Evolutionary conservation across 2,329 filamentous ascomycete species (phyloP).

Genomic region (Periconia digitata): DNA sequence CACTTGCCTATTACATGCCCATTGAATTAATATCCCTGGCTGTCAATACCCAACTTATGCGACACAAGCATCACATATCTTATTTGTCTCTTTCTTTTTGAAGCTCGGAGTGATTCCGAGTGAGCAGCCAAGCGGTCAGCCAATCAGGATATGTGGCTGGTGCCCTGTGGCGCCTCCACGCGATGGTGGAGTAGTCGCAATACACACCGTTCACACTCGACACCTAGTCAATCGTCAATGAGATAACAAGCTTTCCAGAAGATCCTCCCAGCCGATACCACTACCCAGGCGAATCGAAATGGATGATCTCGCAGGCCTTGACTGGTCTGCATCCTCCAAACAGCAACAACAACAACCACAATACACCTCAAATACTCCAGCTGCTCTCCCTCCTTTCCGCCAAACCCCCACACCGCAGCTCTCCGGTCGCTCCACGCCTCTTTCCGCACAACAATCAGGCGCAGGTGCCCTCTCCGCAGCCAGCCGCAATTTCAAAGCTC

Average conservation of each 20-base stretch:
- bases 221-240: too few species aligned
- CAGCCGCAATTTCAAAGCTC: conserved; percentile 48
- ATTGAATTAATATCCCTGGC: too few species aligned
- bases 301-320: conserved; percentile 53
- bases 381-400: conserved; percentile 38
- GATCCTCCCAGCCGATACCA: neutral
- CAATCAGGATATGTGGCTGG: too few species aligned
- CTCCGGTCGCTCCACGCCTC: conserved; percentile 44
- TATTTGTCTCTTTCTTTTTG: too few species aligned
- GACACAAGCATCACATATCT: too few species aligned
- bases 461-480: conserved; percentile 31
- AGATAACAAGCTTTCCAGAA: neutral
- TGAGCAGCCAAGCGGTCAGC: too few species aligned
- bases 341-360: conserved; percentile 12
- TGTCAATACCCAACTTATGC: too few species aligned
- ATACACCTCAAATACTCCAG: conserved; percentile 25
- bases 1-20: too few species aligned
- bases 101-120: too few species aligned
- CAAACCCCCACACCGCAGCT: conserved; percentile 42
- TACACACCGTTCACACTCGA: neutral
- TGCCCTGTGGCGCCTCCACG: conserved; percentile 2
- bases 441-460: conserved; percentile 44
- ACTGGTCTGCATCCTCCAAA: conserved; percentile 46
- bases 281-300: conserved; percentile 29
- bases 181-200: neutral